A percentile compares a stretch with the other conserved stretches of the same genome.
These are phyloP conservation scores for Fusarium beomiforme DNA, from an alignment of 2,329 filamentous ascomycete species.

Conservation along the genomic window DNA sequence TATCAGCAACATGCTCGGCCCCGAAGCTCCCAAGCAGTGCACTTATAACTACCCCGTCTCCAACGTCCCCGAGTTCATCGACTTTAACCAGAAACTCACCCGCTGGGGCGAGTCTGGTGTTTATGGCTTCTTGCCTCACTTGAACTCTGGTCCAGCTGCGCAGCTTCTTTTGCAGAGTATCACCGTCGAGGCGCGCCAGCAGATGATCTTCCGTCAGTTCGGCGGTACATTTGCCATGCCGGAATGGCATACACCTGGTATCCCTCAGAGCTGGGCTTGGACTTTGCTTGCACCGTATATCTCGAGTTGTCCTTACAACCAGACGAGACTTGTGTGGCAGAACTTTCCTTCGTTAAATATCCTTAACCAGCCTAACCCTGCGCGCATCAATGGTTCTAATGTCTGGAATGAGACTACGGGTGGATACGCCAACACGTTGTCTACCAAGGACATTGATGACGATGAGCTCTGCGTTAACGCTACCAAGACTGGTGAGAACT, in stretches of 20 bases:
- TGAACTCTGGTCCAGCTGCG: slow-evolving; percentile 79
- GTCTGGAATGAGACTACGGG: slow-evolving; percentile 72
- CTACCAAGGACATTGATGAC: slow-evolving; percentile 54
- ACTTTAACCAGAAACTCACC: slow-evolving; percentile 88
- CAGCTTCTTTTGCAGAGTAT: slow-evolving; percentile 80
- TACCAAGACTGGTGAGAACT: slow-evolving; percentile 62
- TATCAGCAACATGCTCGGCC: slow-evolving; percentile 80
- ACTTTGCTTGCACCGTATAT: slow-evolving; percentile 84
- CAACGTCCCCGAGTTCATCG: slow-evolving; percentile 79
- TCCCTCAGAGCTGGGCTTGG: slow-evolving; percentile 89
- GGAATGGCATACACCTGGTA: slow-evolving; percentile 81
- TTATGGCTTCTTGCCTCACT: slow-evolving; percentile 81
- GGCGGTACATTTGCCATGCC: slow-evolving; percentile 83
- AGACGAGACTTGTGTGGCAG: slow-evolving; percentile 82
- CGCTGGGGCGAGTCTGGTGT: slow-evolving; percentile 83
- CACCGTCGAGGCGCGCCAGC: slow-evolving; percentile 81
- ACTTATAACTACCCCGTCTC: slow-evolving; percentile 83
- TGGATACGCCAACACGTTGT: slow-evolving; percentile 65
- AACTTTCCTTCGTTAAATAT: slow-evolving; percentile 81
- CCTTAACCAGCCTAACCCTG: slow-evolving; percentile 80
- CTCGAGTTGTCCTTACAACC: slow-evolving; percentile 75
- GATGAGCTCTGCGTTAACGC: slow-evolving; percentile 67
- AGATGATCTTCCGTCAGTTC: slow-evolving; percentile 87
- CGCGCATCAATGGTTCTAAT: slow-evolving; percentile 70
- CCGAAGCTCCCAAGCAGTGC: slow-evolving; percentile 76